Conservation (phyloP, 306 rosid species). For the Vicia faba region DNA sequence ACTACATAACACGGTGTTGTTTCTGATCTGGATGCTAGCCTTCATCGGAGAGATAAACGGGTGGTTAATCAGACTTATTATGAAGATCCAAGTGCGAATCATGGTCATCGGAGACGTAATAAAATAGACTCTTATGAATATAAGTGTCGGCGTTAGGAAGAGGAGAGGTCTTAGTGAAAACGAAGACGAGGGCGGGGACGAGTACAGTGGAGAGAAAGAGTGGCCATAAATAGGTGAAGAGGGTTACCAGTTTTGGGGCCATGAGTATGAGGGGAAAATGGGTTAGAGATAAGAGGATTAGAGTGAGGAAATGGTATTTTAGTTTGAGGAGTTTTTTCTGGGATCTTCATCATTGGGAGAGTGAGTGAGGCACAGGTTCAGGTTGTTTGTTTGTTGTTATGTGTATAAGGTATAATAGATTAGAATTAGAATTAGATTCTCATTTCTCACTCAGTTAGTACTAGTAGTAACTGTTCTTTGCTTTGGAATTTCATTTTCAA, state of each 20-base stretch:
- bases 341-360: conserved; percentile 64
- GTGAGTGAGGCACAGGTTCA: no score
- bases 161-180: conserved; percentile 60
- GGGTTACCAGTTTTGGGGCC: conserved; percentile 59
- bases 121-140: conserved; percentile 58
- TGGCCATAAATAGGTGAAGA: conserved; percentile 92
- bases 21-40: conserved; percentile 3
- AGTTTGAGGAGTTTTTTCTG: conserved; percentile 54
- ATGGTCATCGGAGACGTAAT: conserved; percentile 74
- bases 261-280: conserved; percentile 43
- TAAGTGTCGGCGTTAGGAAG: conserved; percentile 42
- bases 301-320: conserved; percentile 52
- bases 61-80: conserved; percentile 47
- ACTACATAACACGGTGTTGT: background rate
- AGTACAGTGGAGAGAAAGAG: conserved; percentile 83
- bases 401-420: no score
- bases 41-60: background rate
- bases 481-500: background rate
- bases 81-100: conserved; percentile 46
- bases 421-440: background rate
- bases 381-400: no score
- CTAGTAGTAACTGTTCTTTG: background rate
- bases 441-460: conserved; percentile 19
- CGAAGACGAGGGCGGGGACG: conserved; percentile 65
- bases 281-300: conserved; percentile 30